phyloP scores from a whole-genome alignment of 2,329 filamentous ascomycete genomes.

The Tolypocladium cylindrosporum region DNA sequence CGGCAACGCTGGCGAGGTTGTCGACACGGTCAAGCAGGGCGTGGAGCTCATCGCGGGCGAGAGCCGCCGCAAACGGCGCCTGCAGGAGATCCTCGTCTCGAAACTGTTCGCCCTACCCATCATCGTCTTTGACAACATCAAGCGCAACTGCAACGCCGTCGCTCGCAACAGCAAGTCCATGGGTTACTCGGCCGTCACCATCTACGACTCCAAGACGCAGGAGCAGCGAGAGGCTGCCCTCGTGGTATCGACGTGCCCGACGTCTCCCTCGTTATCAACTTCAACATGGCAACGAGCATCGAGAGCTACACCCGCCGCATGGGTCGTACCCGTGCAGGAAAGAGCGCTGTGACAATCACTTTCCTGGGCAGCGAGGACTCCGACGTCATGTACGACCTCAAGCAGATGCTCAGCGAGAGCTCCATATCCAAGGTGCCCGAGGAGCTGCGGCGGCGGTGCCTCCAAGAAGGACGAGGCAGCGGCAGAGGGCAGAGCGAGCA shows the following conservation, averaged over 20 bases:
- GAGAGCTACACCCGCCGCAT: slow-evolving; percentile 96
- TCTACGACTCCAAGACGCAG: slow-evolving; percentile 94
- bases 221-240: slow-evolving; percentile 94
- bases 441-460: slow-evolving; percentile 52
- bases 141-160: slow-evolving; percentile 93
- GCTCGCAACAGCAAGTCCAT: slow-evolving; percentile 89
- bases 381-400: slow-evolving; percentile 88
- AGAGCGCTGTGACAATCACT: slow-evolving; percentile 91
- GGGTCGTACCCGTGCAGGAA: slow-evolving; percentile 93
- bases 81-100: slow-evolving; percentile 76
- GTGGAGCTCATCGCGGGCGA: slow-evolving; percentile 86
- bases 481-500: slow-evolving; percentile 2
- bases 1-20: slow-evolving; percentile 87
- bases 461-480: slow-evolving; percentile 17
- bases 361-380: slow-evolving; percentile 86
- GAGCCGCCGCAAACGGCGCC: slow-evolving; percentile 91
- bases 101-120: slow-evolving; percentile 79
- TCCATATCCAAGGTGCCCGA: slow-evolving; percentile 82
- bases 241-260: slow-evolving; percentile 97
- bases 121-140: slow-evolving; percentile 99
- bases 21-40: slow-evolving; percentile 96
- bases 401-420: slow-evolving; percentile 91
- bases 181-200: slow-evolving; percentile 80
- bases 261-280: slow-evolving; percentile 90
- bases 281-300: slow-evolving; percentile 93